Percentiles rank a stretch among this genome's conserved stretches.
These are phyloP conservation scores for Austroboletus festivus DNA, from an alignment of 768 basidiomycete genomes.

Conservation along the genomic window DNA sequence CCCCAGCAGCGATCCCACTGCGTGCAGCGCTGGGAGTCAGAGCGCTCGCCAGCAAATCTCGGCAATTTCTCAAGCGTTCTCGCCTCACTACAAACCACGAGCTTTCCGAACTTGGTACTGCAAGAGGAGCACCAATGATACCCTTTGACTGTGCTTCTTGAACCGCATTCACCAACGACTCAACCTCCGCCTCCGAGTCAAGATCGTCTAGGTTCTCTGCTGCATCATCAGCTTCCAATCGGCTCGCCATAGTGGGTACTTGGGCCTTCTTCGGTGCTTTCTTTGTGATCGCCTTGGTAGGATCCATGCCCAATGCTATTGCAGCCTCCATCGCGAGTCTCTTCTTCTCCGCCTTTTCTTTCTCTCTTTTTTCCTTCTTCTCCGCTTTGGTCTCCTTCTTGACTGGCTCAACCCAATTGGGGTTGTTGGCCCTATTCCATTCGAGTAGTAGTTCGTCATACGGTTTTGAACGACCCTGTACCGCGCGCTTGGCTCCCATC, in stretches of 20 bases:
- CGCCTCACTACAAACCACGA: constrained; percentile 81
- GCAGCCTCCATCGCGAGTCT: constrained; percentile 67
- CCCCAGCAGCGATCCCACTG: constrained; percentile 21
- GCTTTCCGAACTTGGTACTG: constrained; percentile 68
- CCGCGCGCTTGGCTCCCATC: constrained; percentile 93
- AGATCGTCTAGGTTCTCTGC: constrained; percentile 74
- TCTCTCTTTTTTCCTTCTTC: constrained; percentile 80
- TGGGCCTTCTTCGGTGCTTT: constrained; percentile 65
- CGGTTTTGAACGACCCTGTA: constrained; percentile 75
- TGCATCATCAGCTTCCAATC: constrained; percentile 56
- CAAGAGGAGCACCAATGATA: constrained; percentile 60
- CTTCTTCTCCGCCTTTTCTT: constrained; percentile 83
- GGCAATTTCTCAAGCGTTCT: constrained; percentile 56
- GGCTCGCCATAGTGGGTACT: constrained; percentile 47
- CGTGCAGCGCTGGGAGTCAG: constrained; percentile 30
- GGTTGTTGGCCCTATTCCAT: constrained; percentile 86
- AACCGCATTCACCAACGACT: constrained; percentile 64
- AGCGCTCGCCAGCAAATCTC: constrained; percentile 56
- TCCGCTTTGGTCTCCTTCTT: constrained; percentile 85
- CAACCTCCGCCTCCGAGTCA: constrained; percentile 84
- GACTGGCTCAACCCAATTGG: constrained; percentile 84
- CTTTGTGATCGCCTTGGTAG: constrained; percentile 45
- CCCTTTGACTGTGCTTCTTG: constrained; percentile 55
- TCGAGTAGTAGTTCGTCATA: constrained; percentile 90
- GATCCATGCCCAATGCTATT: constrained; percentile 54